These are phyloP conservation scores for Saksenaea vasiformis DNA, from an alignment of 371 early-diverging fungal genomes.

Conservation along the genomic window DNA sequence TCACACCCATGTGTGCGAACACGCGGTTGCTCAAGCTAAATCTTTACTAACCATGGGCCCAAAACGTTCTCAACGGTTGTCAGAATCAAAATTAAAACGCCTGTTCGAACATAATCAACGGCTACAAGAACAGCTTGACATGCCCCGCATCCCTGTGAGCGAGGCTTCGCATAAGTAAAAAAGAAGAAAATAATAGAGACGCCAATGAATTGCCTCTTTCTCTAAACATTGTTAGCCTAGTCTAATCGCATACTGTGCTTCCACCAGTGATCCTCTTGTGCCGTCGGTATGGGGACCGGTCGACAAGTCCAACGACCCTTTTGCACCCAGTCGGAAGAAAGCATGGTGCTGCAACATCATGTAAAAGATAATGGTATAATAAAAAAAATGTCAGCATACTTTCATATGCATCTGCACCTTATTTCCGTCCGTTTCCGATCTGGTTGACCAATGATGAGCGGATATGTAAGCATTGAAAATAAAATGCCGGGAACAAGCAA, in stretches of 20 bases:
- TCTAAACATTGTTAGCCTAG: constrained; percentile 23
- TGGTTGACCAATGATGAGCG: neutral
- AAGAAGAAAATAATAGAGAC: neutral
- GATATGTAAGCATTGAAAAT: neutral
- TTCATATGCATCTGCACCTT: neutral
- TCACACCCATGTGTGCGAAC: neutral
- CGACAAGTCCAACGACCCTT: constrained; percentile 81
- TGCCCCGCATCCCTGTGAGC: constrained; percentile 77
- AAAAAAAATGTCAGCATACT: constrained; percentile 4
- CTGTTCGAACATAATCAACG: constrained; percentile 76
- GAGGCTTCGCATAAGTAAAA: constrained; percentile 55
- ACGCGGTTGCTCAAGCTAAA: neutral
- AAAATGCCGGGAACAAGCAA: neutral
- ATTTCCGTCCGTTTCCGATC: constrained; percentile 4
- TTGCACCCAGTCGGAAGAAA: constrained; percentile 52
- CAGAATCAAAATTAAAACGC: constrained; percentile 74
- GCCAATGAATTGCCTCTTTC: neutral
- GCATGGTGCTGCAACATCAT: constrained; percentile 30
- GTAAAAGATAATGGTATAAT: constrained; percentile 11
- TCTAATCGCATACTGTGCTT: constrained; percentile 55
- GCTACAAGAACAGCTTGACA: constrained; percentile 77
- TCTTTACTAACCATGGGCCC: constrained; percentile 10
- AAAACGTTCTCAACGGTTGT: constrained; percentile 34
- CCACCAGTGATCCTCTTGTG: constrained; percentile 66
- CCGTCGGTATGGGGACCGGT: constrained; percentile 80